Conservation (phyloP, 306 rosid species). For the Oemleria cerasiformis region DNA sequence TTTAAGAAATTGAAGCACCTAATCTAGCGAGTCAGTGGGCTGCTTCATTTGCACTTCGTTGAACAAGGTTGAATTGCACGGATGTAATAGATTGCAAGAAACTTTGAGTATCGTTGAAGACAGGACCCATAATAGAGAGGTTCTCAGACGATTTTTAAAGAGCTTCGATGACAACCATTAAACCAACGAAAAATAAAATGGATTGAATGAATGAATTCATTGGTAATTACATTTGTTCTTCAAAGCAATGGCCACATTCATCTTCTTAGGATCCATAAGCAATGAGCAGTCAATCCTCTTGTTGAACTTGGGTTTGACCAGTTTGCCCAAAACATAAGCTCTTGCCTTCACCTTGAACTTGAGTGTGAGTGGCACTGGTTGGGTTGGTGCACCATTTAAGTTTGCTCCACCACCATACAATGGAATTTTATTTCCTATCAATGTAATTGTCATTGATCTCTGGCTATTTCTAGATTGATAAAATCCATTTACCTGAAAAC, state of each 20-base stretch:
- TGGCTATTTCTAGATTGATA: slow-evolving; percentile 76
- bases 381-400: slow-evolving; percentile 53
- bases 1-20: no score
- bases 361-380: slow-evolving; percentile 50
- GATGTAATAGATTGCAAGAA: no score
- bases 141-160: no score
- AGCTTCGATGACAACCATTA: no score
- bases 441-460: slow-evolving; percentile 39
- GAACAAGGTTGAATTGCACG: no score
- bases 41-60: no score
- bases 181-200: no score
- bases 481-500: slow-evolving; percentile 49
- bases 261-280: slow-evolving; percentile 63
- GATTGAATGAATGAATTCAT: no score
- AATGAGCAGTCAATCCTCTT: slow-evolving; percentile 58
- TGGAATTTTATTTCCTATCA: slow-evolving; percentile 62
- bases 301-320: slow-evolving; percentile 78
- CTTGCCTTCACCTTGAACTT: slow-evolving; percentile 55
- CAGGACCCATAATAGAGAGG: no score
- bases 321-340: slow-evolving; percentile 69
- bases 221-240: slow-evolving; percentile 49
- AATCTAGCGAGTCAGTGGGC: no score
- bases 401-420: slow-evolving; percentile 81
- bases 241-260: slow-evolving; percentile 55
- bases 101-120: no score